These are phyloP conservation scores for Pleurotus eryngii DNA, from an alignment of 768 basidiomycete genomes.

Conservation along the genomic window DNA sequence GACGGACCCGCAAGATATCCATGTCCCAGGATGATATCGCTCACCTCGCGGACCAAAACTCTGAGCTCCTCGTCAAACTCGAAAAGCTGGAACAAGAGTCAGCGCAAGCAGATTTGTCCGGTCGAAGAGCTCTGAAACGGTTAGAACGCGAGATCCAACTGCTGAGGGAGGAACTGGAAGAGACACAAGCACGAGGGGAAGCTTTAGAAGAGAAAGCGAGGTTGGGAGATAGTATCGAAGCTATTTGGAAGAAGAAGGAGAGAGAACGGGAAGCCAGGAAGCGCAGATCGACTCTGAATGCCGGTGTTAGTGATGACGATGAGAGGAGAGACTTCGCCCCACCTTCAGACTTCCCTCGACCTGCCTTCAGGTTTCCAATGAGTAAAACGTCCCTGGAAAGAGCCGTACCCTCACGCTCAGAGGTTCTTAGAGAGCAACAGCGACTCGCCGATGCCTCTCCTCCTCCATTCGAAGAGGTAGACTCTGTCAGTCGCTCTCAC, in stretches of 20 bases:
- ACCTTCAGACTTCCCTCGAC: neutral
- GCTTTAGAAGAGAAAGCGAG: conserved; percentile 69
- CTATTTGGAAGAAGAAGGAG: conserved; percentile 43
- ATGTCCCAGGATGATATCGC: conserved; percentile 68
- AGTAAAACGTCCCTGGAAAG: neutral
- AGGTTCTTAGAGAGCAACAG: neutral
- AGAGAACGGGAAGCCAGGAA: conserved; percentile 36
- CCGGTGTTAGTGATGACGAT: conserved; percentile 21
- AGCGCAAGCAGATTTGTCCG: conserved; percentile 57
- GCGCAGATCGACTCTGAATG: conserved; percentile 23
- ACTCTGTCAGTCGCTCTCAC: neutral
- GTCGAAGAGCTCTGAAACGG: conserved; percentile 64
- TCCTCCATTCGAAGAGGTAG: neutral
- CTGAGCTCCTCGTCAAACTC: conserved; percentile 72
- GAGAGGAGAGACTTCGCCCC: conserved; percentile 62
- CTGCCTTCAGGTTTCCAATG: neutral
- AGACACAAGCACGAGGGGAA: conserved; percentile 65
- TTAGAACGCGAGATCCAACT: conserved; percentile 79
- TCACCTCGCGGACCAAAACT: conserved; percentile 77
- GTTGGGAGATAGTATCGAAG: conserved; percentile 36
- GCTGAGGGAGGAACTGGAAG: conserved; percentile 73
- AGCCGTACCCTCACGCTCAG: neutral
- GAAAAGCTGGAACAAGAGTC: conserved; percentile 76
- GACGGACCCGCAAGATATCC: conserved; percentile 48
- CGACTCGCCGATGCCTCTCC: neutral